Percentiles rank a stretch among this genome's conserved stretches.
These are phyloP conservation scores for Pontederia crassipes DNA, from an alignment of 176 grass and related monocot species.

Conservation along the genomic window DNA sequence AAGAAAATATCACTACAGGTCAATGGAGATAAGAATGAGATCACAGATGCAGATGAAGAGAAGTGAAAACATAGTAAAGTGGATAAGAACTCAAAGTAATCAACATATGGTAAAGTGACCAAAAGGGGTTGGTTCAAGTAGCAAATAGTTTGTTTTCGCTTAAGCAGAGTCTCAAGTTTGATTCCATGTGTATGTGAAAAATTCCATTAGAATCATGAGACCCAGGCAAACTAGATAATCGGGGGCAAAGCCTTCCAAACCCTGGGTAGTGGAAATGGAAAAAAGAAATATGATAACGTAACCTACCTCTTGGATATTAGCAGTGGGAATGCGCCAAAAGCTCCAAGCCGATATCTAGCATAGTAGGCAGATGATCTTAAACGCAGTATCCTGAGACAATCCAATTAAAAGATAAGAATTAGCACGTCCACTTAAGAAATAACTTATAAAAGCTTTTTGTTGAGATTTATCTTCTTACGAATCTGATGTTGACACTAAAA, in stretches of 20 bases:
- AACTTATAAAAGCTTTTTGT: background rate
- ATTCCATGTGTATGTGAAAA: too few relatives aligned
- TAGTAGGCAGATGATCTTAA: conserved; percentile 69
- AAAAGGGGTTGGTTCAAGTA: too few relatives aligned
- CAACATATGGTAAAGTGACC: too few relatives aligned
- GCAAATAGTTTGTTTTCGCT: too few relatives aligned
- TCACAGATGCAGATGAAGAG: too few relatives aligned
- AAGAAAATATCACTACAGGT: too few relatives aligned
- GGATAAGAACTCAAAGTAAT: too few relatives aligned
- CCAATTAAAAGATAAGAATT: background rate
- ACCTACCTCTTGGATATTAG: conserved; percentile 61
- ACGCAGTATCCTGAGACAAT: conserved; percentile 49
- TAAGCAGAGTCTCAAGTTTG: too few relatives aligned
- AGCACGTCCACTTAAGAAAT: conserved; percentile 13
- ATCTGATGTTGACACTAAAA: conserved; percentile 69
- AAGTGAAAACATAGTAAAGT: too few relatives aligned
- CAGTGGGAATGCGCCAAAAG: conserved; percentile 75
- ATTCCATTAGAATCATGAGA: too few relatives aligned
- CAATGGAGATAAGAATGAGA: too few relatives aligned
- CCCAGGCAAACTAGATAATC: background rate
- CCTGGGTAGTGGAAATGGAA: conserved; percentile 6
- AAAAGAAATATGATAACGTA: conserved; percentile 9
- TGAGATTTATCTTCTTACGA: conserved; percentile 35
- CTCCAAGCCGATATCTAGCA: conserved; percentile 61
- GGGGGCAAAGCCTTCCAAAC: conserved; percentile 7